Base-by-base conservation (phyloP, 2,329 filamentous ascomycete genomes). In the Diaporthe destruens region DNA sequence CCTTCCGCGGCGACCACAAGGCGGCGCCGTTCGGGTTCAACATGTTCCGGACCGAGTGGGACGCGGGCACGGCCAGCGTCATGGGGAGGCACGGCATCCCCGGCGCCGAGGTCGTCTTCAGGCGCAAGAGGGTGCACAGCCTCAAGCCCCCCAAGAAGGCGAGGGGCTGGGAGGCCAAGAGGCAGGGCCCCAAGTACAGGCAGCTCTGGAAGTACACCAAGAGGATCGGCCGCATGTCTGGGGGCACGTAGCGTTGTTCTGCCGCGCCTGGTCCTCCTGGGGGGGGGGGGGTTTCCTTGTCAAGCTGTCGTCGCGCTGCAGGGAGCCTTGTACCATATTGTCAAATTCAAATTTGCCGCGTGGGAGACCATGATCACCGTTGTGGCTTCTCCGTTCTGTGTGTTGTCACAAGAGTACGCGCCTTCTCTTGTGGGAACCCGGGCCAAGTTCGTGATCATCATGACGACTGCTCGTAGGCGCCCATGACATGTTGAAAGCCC, bases 41-140 rank as follows among this genome's bases (percentile, higher is more conserved):
- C 80, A 85, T 99, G 77, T 99, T 98, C 91, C 91, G 96, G 76
- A 92, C 91, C 74, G 85, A 93, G 76, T 98, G 95, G 94, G 96
- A 99, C 82, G 93, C 96, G 73, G 90, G 89, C 78, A 99, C 94
- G 69, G 91, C 90, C n/a, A 91, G 86, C 66, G 94, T 99, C 75
- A 98, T 99, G 96, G 86, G 90, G 80, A 89, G 93, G 77, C 89
- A 93, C 77, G 90, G 89, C 74, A 87, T 97, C 75, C 88, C 90
- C 36, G 94, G 94, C 61, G 91, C 91, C 72, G 92, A 97, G 79
- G 81, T 98, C 75, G 94, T 98, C 85, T 94, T 97, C 82, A 94
- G 93, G 85, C 90, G 91, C 80, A 92, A 92, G 84, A 93, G 91
- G 79, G 88, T 96, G 74, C 89, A 93, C 84, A 89, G 88, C 77